Conservation (phyloP, 805 yeast species). For the Starmerella floris region DNA sequence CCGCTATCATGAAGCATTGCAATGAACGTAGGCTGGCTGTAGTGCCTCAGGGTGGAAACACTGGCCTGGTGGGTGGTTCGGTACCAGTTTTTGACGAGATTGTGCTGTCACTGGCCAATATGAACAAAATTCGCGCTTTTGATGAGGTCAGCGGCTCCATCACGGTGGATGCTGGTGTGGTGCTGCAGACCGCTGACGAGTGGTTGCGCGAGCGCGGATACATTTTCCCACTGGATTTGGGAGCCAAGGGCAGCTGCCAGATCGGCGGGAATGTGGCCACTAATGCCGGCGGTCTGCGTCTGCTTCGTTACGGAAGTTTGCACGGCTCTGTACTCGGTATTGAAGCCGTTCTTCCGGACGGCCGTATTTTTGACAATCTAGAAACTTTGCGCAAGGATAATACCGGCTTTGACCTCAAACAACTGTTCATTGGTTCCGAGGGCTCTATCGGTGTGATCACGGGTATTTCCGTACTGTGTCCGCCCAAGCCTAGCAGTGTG, state of each 20-base stretch:
- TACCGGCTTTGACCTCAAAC: slow-evolving; percentile 88
- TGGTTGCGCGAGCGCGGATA: slow-evolving; percentile 68
- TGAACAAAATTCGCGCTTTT: slow-evolving; percentile 70
- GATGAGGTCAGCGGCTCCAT: slow-evolving; percentile 70
- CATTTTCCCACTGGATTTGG: slow-evolving; percentile 84
- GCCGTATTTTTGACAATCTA: slow-evolving; percentile 65
- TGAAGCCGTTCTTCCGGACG: slow-evolving; percentile 82
- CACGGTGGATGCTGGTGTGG: slow-evolving; percentile 79
- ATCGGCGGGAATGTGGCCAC: slow-evolving; percentile 92
- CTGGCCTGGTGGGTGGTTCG: slow-evolving; percentile 91
- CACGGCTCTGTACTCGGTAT: slow-evolving; percentile 84
- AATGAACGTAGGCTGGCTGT: slow-evolving; percentile 64
- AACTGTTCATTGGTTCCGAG: slow-evolving; percentile 82
- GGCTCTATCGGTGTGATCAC: slow-evolving; percentile 86
- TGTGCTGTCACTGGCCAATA: slow-evolving; percentile 48
- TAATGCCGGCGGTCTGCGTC: slow-evolving; percentile 89
- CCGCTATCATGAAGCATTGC: slow-evolving; percentile 65
- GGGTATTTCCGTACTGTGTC: slow-evolving; percentile 78
- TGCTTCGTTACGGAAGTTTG: slow-evolving; percentile 77
- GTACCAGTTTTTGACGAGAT: slow-evolving; percentile 87
- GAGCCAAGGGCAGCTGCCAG: slow-evolving; percentile 93
- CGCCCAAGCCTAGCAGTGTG: slow-evolving; percentile 70
- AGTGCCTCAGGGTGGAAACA: slow-evolving; percentile 95
- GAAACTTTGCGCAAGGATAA: slow-evolving; percentile 82
- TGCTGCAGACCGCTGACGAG: slow-evolving; percentile 71